Percentiles rank a stretch among this genome's conserved stretches.
Evolutionary conservation across 495 filamentous ascomycete species (phyloP).

Genomic region (Cetradonia linearis): DNA sequence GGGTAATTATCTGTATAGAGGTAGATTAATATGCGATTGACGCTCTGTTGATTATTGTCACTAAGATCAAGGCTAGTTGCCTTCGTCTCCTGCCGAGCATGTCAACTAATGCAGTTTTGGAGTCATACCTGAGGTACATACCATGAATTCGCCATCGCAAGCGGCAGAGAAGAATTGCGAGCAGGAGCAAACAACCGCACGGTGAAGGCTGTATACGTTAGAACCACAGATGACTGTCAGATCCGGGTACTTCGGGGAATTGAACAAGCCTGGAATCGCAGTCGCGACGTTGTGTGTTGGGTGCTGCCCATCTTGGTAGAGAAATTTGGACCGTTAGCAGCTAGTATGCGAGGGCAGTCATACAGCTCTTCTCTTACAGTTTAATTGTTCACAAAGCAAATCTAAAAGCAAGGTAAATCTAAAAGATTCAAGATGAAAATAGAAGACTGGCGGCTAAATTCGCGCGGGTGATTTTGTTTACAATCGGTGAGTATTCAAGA

Average conservation of each 20-base stretch:
- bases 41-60: neutral
- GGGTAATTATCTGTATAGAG: slow-evolving; percentile 7
- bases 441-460: no score
- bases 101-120: neutral
- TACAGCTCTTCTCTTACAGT: no score
- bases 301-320: neutral
- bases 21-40: slow-evolving; percentile 5
- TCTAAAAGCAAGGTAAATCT: no score
- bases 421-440: no score
- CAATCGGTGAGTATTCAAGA: no score
- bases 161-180: slow-evolving; percentile 29
- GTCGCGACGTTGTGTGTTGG: neutral
- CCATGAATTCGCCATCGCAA: slow-evolving; percentile 27
- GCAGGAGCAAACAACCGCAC: slow-evolving; percentile 29
- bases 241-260: slow-evolving; percentile 29
- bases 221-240: slow-evolving; percentile 27
- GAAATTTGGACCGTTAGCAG: no score
- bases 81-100: neutral
- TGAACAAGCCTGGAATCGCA: neutral
- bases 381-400: no score
- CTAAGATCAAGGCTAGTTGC: neutral
- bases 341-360: no score
- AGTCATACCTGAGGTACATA: slow-evolving; percentile 3
- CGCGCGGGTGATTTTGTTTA: no score
- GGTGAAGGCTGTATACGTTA: slow-evolving; percentile 29